These are phyloP conservation scores for Metschnikowia baotianmanensis DNA, from an alignment of 805 yeast genomes.

Conservation along the genomic window DNA sequence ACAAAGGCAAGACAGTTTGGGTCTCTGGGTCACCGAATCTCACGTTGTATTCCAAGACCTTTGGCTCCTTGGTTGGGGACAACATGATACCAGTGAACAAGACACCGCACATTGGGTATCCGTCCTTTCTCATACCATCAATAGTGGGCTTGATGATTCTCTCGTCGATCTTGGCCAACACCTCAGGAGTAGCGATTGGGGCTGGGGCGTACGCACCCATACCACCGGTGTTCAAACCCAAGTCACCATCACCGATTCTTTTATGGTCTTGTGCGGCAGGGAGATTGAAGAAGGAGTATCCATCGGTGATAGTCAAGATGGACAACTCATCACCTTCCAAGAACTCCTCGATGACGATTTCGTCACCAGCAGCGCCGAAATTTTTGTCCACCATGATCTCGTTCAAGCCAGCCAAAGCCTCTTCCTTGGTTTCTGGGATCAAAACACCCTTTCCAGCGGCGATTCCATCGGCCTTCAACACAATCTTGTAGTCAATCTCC, in stretches of 20 bases:
- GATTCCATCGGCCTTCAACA: conserved; percentile 94
- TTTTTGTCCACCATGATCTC: conserved; percentile 87
- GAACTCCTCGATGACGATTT: conserved; percentile 91
- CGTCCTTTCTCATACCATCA: conserved; percentile 94
- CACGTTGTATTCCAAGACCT: conserved; percentile 94
- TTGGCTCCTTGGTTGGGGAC: conserved; percentile 77
- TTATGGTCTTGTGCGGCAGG: conserved; percentile 99
- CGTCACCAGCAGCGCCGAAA: conserved; percentile 92
- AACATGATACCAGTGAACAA: conserved; percentile 94
- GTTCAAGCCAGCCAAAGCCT: conserved; percentile 79
- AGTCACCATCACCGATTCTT: conserved; percentile 89
- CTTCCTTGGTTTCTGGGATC: conserved; percentile 80
- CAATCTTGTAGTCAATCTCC: conserved; percentile 68
- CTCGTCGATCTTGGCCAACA: conserved; percentile 67
- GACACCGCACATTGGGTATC: conserved; percentile 93
- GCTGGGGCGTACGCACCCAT: conserved; percentile 99
- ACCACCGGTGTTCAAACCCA: conserved; percentile 97
- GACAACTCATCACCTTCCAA: conserved; percentile 97
- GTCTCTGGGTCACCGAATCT: conserved; percentile 99
- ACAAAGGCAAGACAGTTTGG: conserved; percentile 88
- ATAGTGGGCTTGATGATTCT: conserved; percentile 87
- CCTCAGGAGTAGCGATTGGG: conserved; percentile 81
- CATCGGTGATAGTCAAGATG: conserved; percentile 88
- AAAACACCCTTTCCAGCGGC: conserved; percentile 99
- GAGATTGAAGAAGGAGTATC: conserved; percentile 82